A percentile compares a stretch with the other conserved stretches of the same genome.
These are phyloP conservation scores for Nakazawaea ambrosiae DNA, from an alignment of 805 yeast species.

Conservation along the genomic window DNA sequence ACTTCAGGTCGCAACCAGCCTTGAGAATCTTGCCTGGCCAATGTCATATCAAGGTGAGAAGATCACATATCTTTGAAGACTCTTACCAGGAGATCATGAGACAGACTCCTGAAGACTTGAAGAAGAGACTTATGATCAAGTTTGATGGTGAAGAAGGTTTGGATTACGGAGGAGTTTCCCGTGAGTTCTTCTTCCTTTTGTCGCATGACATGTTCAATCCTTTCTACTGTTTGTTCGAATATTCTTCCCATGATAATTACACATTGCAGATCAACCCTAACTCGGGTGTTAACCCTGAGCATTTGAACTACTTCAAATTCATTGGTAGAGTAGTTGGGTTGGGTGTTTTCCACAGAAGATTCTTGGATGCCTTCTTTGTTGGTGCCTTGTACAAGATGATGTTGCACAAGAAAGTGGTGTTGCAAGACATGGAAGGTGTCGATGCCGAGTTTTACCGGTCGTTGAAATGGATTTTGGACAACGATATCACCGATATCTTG, in stretches of 20 bases:
- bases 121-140: constrained; percentile 95
- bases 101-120: constrained; percentile 96
- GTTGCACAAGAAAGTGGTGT: constrained; percentile 86
- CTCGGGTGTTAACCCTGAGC: constrained; percentile 96
- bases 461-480: constrained; percentile 91
- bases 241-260: constrained; percentile 96
- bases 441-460: constrained; percentile 96
- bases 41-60: constrained; percentile 95
- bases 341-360: constrained; percentile 97
- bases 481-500: constrained; percentile 82
- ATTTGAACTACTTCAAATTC: constrained; percentile 93
- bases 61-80: constrained; percentile 95
- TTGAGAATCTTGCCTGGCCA: constrained; percentile 96
- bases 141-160: constrained; percentile 99
- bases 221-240: constrained; percentile 92
- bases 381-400: constrained; percentile 98
- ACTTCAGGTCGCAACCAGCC: constrained; percentile 98
- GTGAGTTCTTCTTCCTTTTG: constrained; percentile 93
- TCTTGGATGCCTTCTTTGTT: constrained; percentile 95
- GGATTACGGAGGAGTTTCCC: constrained; percentile 98
- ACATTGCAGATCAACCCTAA: constrained; percentile 97
- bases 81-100: constrained; percentile 98
- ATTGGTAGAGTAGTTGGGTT: constrained; percentile 97
- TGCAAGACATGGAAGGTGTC: constrained; percentile 98
- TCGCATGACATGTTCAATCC: constrained; percentile 99